Evolutionary conservation across 2,329 filamentous ascomycete species (phyloP), one percentile per base, ranked within the genome.

Genomic region (Xylaria sp.): DNA sequence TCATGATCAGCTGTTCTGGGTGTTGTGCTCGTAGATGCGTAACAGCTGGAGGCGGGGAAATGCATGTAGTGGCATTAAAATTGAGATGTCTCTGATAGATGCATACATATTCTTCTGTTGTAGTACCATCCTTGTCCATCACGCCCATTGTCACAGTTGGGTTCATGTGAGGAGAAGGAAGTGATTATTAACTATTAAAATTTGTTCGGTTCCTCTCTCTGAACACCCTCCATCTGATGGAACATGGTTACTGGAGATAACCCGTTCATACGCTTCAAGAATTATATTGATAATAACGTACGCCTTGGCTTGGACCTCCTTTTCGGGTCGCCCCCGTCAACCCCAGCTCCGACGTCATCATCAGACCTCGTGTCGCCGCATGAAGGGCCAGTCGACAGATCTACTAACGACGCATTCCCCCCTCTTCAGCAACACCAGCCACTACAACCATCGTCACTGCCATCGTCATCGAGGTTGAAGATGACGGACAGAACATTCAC

Each of bases 181-280:
- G n/a, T 46, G 15, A 23, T 30, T 52, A 18, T 48, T 56, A 20
- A 46, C 39, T 13, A 48, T 60, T 41, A 15, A 39, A 15, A 7
- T 5, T 39, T 15, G 6, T 60, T 48, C 10, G 20, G 41, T n/a
- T 25, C 60, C 67, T 23, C n/a, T 28, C 32, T 55, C 15, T 23
- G 30, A 20, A 36, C 30, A 12, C 30, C 4, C 18, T 23, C 28
- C 18, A 0, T 55, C 50, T 18, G 48, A 10, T 53, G 48, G 48
- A 62, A 55, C 48, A 69, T 69, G 67, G 67, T 34, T 32, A 34
- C 41, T n/a, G 67, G 73, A 30, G 60, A 69, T 53, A 81, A 82
- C 62, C 75, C 76, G n/a, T 82, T 83, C 69, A 71, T 82, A 45
- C 79, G 78, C 64, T 82, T 80, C 73, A 82, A 80, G 71, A 78